Percentiles rank a stretch among this genome's conserved stretches.
Evolutionary conservation across 805 yeast species (phyloP).

Genomic region (baker's yeast (Saccharomyces cerevisiae)): DNA sequence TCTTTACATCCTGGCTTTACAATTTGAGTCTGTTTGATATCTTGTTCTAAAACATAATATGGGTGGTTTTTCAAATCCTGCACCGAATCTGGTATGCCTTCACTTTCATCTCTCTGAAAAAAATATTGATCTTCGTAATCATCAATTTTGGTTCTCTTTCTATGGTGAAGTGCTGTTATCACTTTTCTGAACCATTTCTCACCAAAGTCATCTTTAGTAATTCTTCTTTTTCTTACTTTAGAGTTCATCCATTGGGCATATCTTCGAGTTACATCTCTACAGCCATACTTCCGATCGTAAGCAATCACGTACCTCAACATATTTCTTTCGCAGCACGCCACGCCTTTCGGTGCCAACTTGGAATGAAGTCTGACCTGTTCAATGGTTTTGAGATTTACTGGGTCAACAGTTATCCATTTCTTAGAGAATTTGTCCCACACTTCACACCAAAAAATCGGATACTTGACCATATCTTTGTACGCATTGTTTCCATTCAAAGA

Average conservation of each 20-base stretch:
- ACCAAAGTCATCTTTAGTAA: conserved; percentile 51
- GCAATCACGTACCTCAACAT: conserved; percentile 70
- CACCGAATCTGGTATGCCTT: conserved; percentile 81
- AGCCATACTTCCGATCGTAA: conserved; percentile 54
- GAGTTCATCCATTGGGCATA: conserved; percentile 67
- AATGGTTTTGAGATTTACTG: conserved; percentile 53
- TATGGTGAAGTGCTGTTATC: conserved; percentile 19
- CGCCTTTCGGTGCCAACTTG: conserved; percentile 56
- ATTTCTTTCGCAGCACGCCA: conserved; percentile 31
- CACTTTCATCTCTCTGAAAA: conserved; percentile 48
- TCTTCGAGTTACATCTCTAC: conserved; percentile 77
- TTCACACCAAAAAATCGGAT: conserved; percentile 88
- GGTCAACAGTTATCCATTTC: conserved; percentile 83
- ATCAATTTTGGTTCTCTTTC: conserved; percentile 27
- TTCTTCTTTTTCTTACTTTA: conserved; percentile 63
- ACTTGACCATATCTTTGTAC: conserved; percentile 24
- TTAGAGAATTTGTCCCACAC: conserved; percentile 74
- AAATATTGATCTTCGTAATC: conserved; percentile 32
- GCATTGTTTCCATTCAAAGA: not conserved
- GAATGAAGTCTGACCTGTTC: conserved; percentile 54
- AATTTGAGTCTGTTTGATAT: conserved; percentile 64
- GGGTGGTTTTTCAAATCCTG: conserved; percentile 87
- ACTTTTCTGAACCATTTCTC: conserved; percentile 53
- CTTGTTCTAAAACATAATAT: conserved; percentile 67
- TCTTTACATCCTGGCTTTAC: conserved; percentile 49